Conservation (phyloP, 2,329 filamentous ascomycete species). For the Lasiodiplodia theobromae region DNA sequence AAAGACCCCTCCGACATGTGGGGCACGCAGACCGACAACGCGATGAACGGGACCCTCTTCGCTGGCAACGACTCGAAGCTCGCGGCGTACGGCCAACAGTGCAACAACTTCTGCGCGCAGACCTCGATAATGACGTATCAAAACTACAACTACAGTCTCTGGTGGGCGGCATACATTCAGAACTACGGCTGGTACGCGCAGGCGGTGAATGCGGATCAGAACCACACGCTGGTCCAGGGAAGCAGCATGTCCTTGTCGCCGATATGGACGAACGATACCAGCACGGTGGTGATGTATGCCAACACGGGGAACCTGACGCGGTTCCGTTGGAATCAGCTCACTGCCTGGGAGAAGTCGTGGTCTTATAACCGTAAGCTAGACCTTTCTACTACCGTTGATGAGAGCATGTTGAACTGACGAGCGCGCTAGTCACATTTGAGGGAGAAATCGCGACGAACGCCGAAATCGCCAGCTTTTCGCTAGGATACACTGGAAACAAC, state of each 20-base stretch:
- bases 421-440: not conserved
- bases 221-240: not conserved
- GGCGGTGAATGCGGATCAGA: conserved; percentile 3
- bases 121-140: not conserved
- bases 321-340: conserved; percentile 3
- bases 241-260: conserved; percentile 6
- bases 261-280: conserved; percentile 11
- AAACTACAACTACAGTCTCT: not conserved
- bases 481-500: not conserved
- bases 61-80: not conserved
- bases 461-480: not conserved
- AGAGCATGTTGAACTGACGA: not conserved
- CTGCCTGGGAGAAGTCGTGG: conserved; percentile 7
- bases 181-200: conserved; percentile 9
- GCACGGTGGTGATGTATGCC: conserved; percentile 1
- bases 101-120: conserved; percentile 8
- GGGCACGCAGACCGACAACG: not conserved
- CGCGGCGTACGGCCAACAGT: conserved; percentile 1
- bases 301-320: conserved; percentile 4
- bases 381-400: not conserved
- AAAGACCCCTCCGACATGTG: conserved; percentile 6
- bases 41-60: conserved; percentile 10
- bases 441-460: not conserved
- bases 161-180: conserved; percentile 4
- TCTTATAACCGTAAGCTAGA: conserved; percentile 1